Base-by-base conservation (phyloP, 495 filamentous ascomycete species). In the Pyrenopolyporus hunteri region DNA sequence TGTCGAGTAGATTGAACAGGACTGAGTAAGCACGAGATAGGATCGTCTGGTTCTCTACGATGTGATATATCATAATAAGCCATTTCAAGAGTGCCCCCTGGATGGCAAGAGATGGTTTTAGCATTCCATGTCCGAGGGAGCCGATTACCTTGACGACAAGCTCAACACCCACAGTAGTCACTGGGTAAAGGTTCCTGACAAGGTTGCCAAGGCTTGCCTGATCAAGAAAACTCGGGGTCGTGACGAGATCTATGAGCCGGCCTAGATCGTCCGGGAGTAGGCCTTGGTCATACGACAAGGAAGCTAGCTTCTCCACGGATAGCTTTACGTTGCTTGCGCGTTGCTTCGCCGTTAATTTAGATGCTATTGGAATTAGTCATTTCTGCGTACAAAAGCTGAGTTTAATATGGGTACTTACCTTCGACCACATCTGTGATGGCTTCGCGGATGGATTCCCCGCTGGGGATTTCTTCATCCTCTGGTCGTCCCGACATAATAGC, bases 1-100 rank as follows among this genome's bases (percentile, higher is more conserved):
- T 93, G 61, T 95, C 90, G 4, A 97, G 80, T 39, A 93, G 74
- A 55, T 90, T 91, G 69, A 97, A 97, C 6, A 97, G 72, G 9
- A 94, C 83, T 0, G 84, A 81, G 69, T 96, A 97, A 1, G 89
- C 72, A 37, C 83, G 88, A 0, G 86, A 86, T 23, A 97, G 72
- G 11, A 87, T 76, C 2, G 72, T 69, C 23, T 80, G 79, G 33
- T 89, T 86, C 33, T 91, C 85, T 11, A 96, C 73, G 40, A 89
- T 69, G 55, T 91, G 87, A 64, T 94, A 87, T 6, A 91, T 80
- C 76, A 91, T 84, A 22, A 92, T 80, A 39, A 96, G 77, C 92
- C 92, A 97, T 77, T 83, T 85, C 43, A 96, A 75, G 19, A 95
- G 77, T 42, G 84, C 75, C 25, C 82, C 81, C 69, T 87, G 92